phyloP scores from a whole-genome alignment of 768 basidiomycete genomes.

The Amanita inopinata region DNA sequence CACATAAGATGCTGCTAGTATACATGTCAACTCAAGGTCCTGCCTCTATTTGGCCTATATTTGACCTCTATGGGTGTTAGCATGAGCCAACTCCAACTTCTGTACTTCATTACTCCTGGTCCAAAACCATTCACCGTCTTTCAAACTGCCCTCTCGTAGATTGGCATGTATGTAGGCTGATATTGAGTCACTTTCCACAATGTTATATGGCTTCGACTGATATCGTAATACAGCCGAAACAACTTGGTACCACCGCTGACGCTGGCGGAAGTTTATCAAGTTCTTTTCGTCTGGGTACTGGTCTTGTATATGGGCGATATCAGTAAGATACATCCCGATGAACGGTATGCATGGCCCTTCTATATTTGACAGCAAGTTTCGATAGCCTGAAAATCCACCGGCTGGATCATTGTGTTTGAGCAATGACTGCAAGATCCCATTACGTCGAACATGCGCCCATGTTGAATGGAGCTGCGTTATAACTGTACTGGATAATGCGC shows the following conservation, averaged over 20 bases:
- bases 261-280: slow-evolving; percentile 42
- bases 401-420: slow-evolving; percentile 49
- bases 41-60: too few species aligned
- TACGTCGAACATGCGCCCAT: slow-evolving; percentile 54
- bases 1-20: neutral
- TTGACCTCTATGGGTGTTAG: slow-evolving; percentile 57
- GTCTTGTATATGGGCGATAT: slow-evolving; percentile 46
- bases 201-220: slow-evolving; percentile 41
- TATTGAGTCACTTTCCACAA: slow-evolving; percentile 35
- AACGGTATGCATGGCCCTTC: slow-evolving; percentile 60
- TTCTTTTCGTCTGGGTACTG: slow-evolving; percentile 33
- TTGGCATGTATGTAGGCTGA: slow-evolving; percentile 38
- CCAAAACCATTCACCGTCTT: slow-evolving; percentile 48
- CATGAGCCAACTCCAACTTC: slow-evolving; percentile 46
- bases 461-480: slow-evolving; percentile 50
- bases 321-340: slow-evolving; percentile 52
- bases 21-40: too few species aligned
- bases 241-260: slow-evolving; percentile 47
- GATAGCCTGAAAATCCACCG: slow-evolving; percentile 48
- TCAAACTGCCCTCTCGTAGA: slow-evolving; percentile 28
- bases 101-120: slow-evolving; percentile 49
- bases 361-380: slow-evolving; percentile 35
- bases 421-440: slow-evolving; percentile 40
- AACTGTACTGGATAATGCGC: slow-evolving; percentile 49
- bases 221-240: slow-evolving; percentile 46